Evolutionary conservation across 768 basidiomycete species (phyloP).

Genomic region (Leucocoprinus leucothites): DNA sequence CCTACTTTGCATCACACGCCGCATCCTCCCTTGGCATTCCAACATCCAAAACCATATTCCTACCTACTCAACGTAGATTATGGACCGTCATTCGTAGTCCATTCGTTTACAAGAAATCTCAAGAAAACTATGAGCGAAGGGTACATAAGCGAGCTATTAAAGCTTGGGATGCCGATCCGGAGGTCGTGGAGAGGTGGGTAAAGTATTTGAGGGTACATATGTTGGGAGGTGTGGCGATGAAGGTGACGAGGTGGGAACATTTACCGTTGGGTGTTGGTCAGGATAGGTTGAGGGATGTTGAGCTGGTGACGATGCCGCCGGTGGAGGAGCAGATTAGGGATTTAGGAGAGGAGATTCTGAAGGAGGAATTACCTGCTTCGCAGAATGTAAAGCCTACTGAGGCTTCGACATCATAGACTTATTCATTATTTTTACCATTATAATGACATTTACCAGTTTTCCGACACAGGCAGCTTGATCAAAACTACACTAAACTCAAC

Average conservation of each 20-base stretch:
- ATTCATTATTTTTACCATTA: neutral
- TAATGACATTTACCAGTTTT: too few species aligned
- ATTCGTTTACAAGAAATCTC: conserved; percentile 89
- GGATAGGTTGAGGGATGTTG: conserved; percentile 10
- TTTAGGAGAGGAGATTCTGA: conserved; percentile 29
- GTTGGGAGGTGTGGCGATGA: conserved; percentile 85
- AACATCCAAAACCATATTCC: conserved; percentile 53
- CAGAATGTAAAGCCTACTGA: neutral
- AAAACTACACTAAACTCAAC: too few species aligned
- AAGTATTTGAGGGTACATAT: conserved; percentile 73
- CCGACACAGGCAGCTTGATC: too few species aligned
- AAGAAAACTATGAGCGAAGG: conserved; percentile 91
- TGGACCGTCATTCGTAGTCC: conserved; percentile 87
- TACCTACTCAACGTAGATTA: conserved; percentile 74
- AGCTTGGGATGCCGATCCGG: conserved; percentile 83
- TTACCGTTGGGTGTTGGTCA: conserved; percentile 48
- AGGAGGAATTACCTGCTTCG: conserved; percentile 20
- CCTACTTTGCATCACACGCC: conserved; percentile 80
- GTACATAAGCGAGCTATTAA: conserved; percentile 86
- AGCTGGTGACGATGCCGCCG: neutral
- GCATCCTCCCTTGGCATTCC: conserved; percentile 86
- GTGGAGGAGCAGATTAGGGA: conserved; percentile 2
- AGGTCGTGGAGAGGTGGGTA: conserved; percentile 78
- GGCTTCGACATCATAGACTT: too few species aligned
- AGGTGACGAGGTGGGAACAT: conserved; percentile 75